phyloP scores from a whole-genome alignment of 352 stramenopile species.

The Phytophthora aleatoria region DNA sequence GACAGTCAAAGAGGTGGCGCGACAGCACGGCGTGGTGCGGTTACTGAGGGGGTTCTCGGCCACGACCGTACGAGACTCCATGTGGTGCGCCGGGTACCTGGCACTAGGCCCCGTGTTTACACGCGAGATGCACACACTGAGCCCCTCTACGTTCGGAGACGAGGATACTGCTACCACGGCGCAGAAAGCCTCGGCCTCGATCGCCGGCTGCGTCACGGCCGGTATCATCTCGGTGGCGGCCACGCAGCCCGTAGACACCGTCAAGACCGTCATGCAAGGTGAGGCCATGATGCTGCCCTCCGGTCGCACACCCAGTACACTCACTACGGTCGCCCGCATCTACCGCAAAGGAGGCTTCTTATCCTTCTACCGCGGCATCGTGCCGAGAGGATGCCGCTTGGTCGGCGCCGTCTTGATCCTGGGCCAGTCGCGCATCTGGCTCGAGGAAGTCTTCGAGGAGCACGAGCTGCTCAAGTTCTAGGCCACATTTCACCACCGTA shows the following conservation, averaged over 20 bases:
- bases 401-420: constrained; percentile 88
- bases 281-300: constrained; percentile 60
- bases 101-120: constrained; percentile 80
- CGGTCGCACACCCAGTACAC: constrained; percentile 40
- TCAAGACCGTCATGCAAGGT: constrained; percentile 89
- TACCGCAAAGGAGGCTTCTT: constrained; percentile 53
- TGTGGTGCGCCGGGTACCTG: constrained; percentile 83
- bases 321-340: constrained; percentile 50
- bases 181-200: constrained; percentile 65
- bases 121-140: constrained; percentile 56
- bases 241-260: constrained; percentile 81
- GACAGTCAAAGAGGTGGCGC: constrained; percentile 64
- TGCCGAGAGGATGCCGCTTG: constrained; percentile 76
- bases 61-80: constrained; percentile 65
- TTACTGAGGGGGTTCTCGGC: constrained; percentile 65
- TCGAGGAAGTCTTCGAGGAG: constrained; percentile 77
- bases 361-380: constrained; percentile 71
- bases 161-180: constrained; percentile 53
- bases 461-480: constrained; percentile 57
- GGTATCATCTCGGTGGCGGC: constrained; percentile 74
- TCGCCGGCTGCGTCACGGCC: constrained; percentile 65
- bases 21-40: constrained; percentile 47
- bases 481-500: background rate
- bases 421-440: constrained; percentile 64
- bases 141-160: constrained; percentile 58